Base-by-base conservation (phyloP, 768 basidiomycete species). In the Baorangia bicolor region DNA sequence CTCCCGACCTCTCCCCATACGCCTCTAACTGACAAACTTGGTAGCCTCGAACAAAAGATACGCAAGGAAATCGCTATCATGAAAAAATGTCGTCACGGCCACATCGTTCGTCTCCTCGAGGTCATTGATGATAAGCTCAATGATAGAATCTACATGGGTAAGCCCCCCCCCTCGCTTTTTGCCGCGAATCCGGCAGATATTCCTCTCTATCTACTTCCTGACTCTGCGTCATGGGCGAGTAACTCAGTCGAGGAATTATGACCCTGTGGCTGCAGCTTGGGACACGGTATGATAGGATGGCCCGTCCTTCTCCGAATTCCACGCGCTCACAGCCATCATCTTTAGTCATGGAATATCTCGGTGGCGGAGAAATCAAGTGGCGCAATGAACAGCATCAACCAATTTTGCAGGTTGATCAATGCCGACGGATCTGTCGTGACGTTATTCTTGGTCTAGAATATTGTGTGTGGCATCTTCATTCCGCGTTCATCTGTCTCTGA, bases 11-110 rank as follows among this genome's bases (percentile, higher is more conserved):
- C 77, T 5, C 68, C 73, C 16, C 82, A 84, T 56, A 74, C 79
- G 0, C 79, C 83, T 25, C 73, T 91, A n/a, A 81, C 80, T 5
- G 87, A 89, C 70, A 81, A 81, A 57, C 80, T 89, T 39, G 79
- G 82, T 54, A 87, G 83, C 23, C 84, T 85, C 30, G 92, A 93
- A 67, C 80, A 84, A 59, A 92, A 93, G 75, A 93, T 97, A 58
- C 81, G 85, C 62, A 88, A 87, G 71, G 96, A 98, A 75, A 94
- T 98, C 56, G 97, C 97, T 3, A 95, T 98, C 71, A 97, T 99
- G 92, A 98, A 98, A 78, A 95, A 97, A 69, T 88, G 92, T 65
- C 77, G 86, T 44, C 94, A 97, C 67, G 87, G 90, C 0, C 87
- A 97, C 69, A 86, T 97, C 55, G 94, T 98, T 12, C 80, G 88